Conservation (phyloP, 352 stramenopile species). For the Aphanomyces invadans region DNA sequence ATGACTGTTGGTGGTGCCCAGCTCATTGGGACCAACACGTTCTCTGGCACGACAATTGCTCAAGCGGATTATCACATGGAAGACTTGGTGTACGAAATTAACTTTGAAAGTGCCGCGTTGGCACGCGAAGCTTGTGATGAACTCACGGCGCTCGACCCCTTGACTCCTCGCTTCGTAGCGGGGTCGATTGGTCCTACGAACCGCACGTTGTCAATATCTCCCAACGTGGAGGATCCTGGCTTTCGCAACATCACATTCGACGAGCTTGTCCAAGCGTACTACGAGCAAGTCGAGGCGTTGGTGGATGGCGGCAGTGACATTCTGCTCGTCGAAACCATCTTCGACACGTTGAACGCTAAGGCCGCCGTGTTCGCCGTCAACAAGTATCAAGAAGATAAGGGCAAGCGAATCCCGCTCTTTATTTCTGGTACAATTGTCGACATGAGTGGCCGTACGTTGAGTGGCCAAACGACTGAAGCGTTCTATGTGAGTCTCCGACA, state of each 20-base stretch:
- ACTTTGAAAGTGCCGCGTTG: constrained; percentile 88
- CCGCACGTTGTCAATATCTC: constrained; percentile 93
- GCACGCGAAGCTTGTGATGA: constrained; percentile 91
- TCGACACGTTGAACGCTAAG: constrained; percentile 97
- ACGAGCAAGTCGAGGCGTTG: constrained; percentile 90
- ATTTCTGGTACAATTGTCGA: constrained; percentile 96
- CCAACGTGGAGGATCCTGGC: constrained; percentile 90
- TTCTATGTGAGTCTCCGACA: constrained; percentile 96
- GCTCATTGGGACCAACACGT: constrained; percentile 97
- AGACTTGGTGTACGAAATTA: constrained; percentile 92
- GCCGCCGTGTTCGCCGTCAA: constrained; percentile 92
- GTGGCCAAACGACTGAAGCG: constrained; percentile 93
- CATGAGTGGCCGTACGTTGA: constrained; percentile 94
- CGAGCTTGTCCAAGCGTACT: constrained; percentile 94
- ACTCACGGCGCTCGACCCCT: constrained; percentile 88
- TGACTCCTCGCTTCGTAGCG: constrained; percentile 90
- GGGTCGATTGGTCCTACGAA: constrained; percentile 95
- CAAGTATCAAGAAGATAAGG: constrained; percentile 88
- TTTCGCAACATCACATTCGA: constrained; percentile 96
- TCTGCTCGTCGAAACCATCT: constrained; percentile 97
- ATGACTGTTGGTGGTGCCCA: constrained; percentile 88
- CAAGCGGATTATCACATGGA: constrained; percentile 98
- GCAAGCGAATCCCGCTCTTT: constrained; percentile 91
- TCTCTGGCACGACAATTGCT: constrained; percentile 92
- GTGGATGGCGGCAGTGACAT: constrained; percentile 94